Evolutionary conservation across 768 basidiomycete species (phyloP), one percentile per base, ranked within the genome.

Genomic region (Suillus bovinus): DNA sequence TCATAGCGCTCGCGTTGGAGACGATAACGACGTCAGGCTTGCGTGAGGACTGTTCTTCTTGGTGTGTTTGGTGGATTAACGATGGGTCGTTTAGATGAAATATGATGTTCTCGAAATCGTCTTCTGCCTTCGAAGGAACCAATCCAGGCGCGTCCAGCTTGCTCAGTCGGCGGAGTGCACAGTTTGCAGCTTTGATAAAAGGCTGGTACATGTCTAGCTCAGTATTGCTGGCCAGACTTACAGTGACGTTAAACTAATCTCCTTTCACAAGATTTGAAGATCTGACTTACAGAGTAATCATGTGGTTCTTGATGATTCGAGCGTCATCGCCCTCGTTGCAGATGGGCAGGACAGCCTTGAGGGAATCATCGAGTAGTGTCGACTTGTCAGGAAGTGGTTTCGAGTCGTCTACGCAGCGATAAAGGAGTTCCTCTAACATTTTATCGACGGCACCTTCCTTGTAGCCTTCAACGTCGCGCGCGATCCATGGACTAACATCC

Each of bases 371-470:
- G 4, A 60, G 11, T 27, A 60, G 24, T 16, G 20, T 60, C 6
- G 22, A 16, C 59, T 60, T 60, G 50, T 60, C 50, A n/a, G 50
- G 17, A 20, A 20, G 6, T 4, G 11, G 27, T 31, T 60, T 24
- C 20, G 33, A 60, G 33, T 2, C 0, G 24, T 60, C 59, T 34
- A 2, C 7, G 38, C 59, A 60, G 11, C 33, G n/a, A 8, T 36
- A 59, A 52, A 59, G 46, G 3, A 59, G 59, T 22, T 50, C 41
- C 41, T 36, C 3, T 14, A 59, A n/a, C 59, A 59, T 59, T 33
- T 29, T 3, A 5, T 60, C 49, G 11, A 36, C 3, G 1, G 6
- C 14, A 16, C 49, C 36, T 34, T 29, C 36, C 22, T 2, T 60
- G 50, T 31, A 33, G 29, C 36, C 33, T 22, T 60, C 20, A 2